Conservation (phyloP, 768 basidiomycete genomes). For the Tricholoma furcatifolium region DNA sequence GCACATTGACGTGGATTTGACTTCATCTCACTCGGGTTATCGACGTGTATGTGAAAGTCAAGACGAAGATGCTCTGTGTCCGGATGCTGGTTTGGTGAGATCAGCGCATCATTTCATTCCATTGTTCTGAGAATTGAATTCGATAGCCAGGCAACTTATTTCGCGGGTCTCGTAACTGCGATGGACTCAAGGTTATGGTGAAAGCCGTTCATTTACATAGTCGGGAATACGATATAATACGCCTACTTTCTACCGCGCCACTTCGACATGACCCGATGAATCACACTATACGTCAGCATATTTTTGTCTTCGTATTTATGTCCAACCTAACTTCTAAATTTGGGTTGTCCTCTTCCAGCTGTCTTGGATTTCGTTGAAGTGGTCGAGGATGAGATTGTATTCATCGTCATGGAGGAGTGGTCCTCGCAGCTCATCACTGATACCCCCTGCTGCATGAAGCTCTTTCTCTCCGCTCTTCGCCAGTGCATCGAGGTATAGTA, state of each 20-base stretch:
- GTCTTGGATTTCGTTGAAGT: slow-evolving; percentile 63
- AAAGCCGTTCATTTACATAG: slow-evolving; percentile 68
- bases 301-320: not conserved
- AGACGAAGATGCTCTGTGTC: slow-evolving; percentile 63
- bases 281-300: slow-evolving; percentile 71
- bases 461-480: slow-evolving; percentile 55
- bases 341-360: slow-evolving; percentile 37
- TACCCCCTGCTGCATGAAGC: slow-evolving; percentile 48
- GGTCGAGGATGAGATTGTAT: slow-evolving; percentile 48
- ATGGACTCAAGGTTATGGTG: slow-evolving; percentile 55
- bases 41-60: slow-evolving; percentile 27
- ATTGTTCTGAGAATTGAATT: slow-evolving; percentile 8
- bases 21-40: slow-evolving; percentile 28
- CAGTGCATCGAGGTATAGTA: slow-evolving; percentile 65
- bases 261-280: slow-evolving; percentile 63
- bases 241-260: slow-evolving; percentile 50
- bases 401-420: slow-evolving; percentile 85
- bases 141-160: slow-evolving; percentile 70
- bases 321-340: slow-evolving; percentile 9
- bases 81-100: slow-evolving; percentile 70
- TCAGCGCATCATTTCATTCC: no score
- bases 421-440: slow-evolving; percentile 57
- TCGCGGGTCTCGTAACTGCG: slow-evolving; percentile 54
- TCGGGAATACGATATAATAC: slow-evolving; percentile 61
- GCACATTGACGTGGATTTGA: slow-evolving; percentile 6